Percentiles rank a stretch among this genome's conserved stretches.
Conservation (phyloP, 192 early-diverging fungal species). For the Rhizophagus sp. region DNA sequence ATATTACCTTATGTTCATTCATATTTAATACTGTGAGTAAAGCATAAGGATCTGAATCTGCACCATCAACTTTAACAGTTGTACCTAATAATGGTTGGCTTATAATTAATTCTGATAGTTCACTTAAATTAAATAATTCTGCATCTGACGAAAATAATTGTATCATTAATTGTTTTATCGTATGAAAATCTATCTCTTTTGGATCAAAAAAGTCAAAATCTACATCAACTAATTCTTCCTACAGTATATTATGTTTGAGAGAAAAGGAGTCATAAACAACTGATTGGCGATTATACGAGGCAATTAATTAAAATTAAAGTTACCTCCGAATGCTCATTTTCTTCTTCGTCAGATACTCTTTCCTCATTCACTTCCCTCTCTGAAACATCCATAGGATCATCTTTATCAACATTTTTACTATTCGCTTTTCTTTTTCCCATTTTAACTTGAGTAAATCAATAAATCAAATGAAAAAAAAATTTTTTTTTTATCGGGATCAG, state of each 20-base stretch:
- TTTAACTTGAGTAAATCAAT: background rate
- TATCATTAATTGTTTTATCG: constrained; percentile 82
- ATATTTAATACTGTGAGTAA: constrained; percentile 78
- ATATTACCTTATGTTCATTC: constrained; percentile 55
- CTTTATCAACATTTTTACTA: background rate
- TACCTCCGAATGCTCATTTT: constrained; percentile 2
- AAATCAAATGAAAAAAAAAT: no score
- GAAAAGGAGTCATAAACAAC: background rate
- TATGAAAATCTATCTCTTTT: constrained; percentile 86
- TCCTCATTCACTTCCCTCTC: background rate
- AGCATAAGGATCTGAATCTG: constrained; percentile 85
- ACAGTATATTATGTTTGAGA: background rate
- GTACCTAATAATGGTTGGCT: constrained; percentile 76
- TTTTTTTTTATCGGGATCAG: no score
- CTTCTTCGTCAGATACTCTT: background rate
- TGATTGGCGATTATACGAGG: background rate
- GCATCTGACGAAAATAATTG: constrained; percentile 82
- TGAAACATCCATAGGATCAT: constrained; percentile 10
- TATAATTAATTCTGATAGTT: constrained; percentile 82
- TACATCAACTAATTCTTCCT: constrained; percentile 52
- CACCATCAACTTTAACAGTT: constrained; percentile 84
- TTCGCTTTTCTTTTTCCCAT: constrained; percentile 13
- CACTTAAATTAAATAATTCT: constrained; percentile 71
- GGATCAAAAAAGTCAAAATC: constrained; percentile 97
- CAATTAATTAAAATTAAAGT: background rate